These are phyloP conservation scores for Capsella bursapastoris DNA, from an alignment of 345 rosid species.

Conservation along the genomic window DNA sequence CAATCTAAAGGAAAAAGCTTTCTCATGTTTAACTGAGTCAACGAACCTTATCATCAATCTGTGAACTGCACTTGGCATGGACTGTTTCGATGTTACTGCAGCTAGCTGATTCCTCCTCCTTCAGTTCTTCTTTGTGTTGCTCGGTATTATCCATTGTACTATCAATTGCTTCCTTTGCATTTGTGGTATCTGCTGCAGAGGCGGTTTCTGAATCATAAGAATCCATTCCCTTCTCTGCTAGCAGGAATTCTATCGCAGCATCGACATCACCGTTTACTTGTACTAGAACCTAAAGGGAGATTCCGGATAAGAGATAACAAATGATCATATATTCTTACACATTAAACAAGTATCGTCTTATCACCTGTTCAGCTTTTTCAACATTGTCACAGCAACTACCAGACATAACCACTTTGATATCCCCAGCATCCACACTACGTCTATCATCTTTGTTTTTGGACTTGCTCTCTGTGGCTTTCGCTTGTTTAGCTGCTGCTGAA, in stretches of 20 bases:
- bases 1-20: background rate
- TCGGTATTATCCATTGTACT: constrained; percentile 39
- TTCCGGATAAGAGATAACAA: constrained; percentile 10
- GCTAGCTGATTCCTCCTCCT: constrained; percentile 45
- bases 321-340: background rate
- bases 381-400: constrained; percentile 74
- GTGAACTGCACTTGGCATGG: constrained; percentile 45
- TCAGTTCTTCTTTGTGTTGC: constrained; percentile 48
- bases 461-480: constrained; percentile 57
- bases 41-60: constrained; percentile 64
- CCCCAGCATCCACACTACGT: constrained; percentile 50
- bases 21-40: constrained; percentile 15
- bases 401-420: constrained; percentile 75
- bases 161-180: constrained; percentile 12
- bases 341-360: constrained; percentile 22
- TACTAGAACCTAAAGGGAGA: constrained; percentile 59
- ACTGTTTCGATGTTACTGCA: constrained; percentile 42
- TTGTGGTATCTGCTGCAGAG: constrained; percentile 38
- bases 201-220: constrained; percentile 39
- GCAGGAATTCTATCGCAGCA: constrained; percentile 80
- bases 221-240: constrained; percentile 66
- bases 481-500: constrained; percentile 71
- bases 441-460: constrained; percentile 48
- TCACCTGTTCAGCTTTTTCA: constrained; percentile 78
- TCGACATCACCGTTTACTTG: constrained; percentile 82